Evolutionary conservation across 176 grass and related monocot species (phyloP), one percentile per base, ranked within the genome.

Genomic region (Oryza punctata): DNA sequence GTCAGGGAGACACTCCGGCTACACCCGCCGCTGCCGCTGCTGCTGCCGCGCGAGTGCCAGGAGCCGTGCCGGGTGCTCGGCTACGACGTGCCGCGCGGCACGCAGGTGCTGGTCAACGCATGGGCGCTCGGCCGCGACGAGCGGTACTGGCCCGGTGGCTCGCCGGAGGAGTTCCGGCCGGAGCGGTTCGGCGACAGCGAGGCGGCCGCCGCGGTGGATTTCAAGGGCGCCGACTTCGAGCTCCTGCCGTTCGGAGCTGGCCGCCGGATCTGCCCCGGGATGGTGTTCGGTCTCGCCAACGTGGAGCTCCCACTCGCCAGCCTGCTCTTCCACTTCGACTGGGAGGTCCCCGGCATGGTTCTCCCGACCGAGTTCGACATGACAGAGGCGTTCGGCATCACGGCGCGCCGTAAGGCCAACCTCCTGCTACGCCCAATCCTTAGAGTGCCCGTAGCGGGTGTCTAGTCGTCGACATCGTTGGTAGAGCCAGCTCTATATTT

Each of bases 91-190:
- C 38, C 38, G 7, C 38, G 38, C 38, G 38, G 38, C 38, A 1
- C 38, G 38, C 86, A 81, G 9, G 43, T 88, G 82, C 45, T 95
- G 3, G 73, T 95, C 0, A 95, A 92, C 88, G 90, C 29, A n/a
- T 95, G 88, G 90, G 93, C 93, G 38, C 50, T 94, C n/a, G 85
- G 88, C 15, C 88, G 84, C 50, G 91, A 93, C 76, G 87, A 67
- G n/a, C 44, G 30, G 6, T 93, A 90, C 81, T 40, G 38, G 88
- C 16, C 83, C 0, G 79, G 37, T 7, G 37, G 37, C 37, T 38
- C 86, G 27, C 81, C 91, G 3, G 91, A 93, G 57, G 85, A 10
- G 67, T 90, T 86, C 78, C 50, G 71, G 78, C 79, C 84, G 13
- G 85, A 90, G 63, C 18, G 87, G 21, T 88, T 88, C 81, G 87